Evolutionary conservation across 2,329 filamentous ascomycete genomes (phyloP).

Genomic region (Trichoderma semiorbis): DNA sequence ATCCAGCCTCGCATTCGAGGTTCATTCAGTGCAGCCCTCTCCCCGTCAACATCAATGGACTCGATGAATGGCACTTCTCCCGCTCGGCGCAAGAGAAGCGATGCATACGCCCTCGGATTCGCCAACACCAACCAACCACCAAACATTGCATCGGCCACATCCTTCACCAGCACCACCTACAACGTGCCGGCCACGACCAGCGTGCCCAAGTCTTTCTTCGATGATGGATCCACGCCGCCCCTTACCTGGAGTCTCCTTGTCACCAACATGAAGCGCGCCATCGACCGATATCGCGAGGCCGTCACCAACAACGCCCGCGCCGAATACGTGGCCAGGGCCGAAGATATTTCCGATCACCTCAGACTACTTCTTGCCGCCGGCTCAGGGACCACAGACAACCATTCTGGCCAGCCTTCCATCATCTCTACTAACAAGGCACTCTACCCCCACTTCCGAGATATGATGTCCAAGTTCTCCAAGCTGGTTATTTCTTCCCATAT

Average conservation of each 20-base stretch:
- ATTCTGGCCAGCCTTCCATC: slow-evolving; percentile 98
- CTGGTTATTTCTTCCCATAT: slow-evolving; percentile 97
- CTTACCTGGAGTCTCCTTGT: slow-evolving; percentile 88
- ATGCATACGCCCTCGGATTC: slow-evolving; percentile 47
- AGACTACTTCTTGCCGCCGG: slow-evolving; percentile 90
- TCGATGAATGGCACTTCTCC: slow-evolving; percentile 73
- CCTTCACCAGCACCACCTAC: slow-evolving; percentile 58
- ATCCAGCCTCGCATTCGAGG: slow-evolving; percentile 59
- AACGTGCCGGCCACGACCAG: slow-evolving; percentile 56
- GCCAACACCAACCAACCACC: slow-evolving; percentile 41
- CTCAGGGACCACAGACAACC: slow-evolving; percentile 96
- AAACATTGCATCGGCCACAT: slow-evolving; percentile 57
- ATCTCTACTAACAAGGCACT: slow-evolving; percentile 97
- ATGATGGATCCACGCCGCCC: slow-evolving; percentile 75
- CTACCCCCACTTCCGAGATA: slow-evolving; percentile 95
- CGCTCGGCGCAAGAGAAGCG: slow-evolving; percentile 53
- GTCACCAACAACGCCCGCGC: slow-evolving; percentile 78
- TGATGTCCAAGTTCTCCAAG: slow-evolving; percentile 99
- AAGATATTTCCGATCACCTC: slow-evolving; percentile 96
- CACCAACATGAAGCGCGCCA: slow-evolving; percentile 85
- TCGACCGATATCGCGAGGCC: slow-evolving; percentile 87
- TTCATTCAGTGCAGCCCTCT: slow-evolving; percentile 68
- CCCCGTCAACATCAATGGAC: slow-evolving; percentile 86
- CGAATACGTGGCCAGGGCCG: slow-evolving; percentile 90
- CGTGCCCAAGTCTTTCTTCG: slow-evolving; percentile 81